Evolutionary conservation across 1,284 basidiomycete species (phyloP).

Genomic region (Cystobasidiaceae sp.): DNA sequence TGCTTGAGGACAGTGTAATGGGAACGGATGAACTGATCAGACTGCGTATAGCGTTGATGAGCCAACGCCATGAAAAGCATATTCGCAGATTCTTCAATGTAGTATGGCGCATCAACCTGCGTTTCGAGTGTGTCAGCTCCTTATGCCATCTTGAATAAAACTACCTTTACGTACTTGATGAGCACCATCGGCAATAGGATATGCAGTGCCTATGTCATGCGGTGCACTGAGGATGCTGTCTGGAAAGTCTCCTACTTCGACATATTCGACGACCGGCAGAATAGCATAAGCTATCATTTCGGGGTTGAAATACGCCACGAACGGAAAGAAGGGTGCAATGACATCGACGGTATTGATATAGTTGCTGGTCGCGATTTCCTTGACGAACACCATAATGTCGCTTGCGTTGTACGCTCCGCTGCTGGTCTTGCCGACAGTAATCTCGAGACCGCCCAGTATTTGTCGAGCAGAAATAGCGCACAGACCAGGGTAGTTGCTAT

Average conservation of each 20-base stretch:
- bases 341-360: conserved; percentile 36
- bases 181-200: not conserved
- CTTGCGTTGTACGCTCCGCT: conserved; percentile 12
- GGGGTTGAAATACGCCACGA: conserved; percentile 61
- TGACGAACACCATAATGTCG: conserved; percentile 32
- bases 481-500: conserved; percentile 41
- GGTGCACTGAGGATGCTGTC: conserved; percentile 1
- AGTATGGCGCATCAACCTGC: conserved; percentile 12
- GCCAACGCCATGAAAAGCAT: conserved; percentile 42
- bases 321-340: conserved; percentile 62
- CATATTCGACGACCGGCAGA: conserved; percentile 1
- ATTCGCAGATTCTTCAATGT: conserved; percentile 36
- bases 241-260: not conserved
- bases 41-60: conserved; percentile 2
- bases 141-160: not conserved
- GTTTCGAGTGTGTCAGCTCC: not conserved
- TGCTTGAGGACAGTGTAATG: conserved; percentile 35
- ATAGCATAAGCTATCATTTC: conserved; percentile 20
- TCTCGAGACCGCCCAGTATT: conserved; percentile 35
- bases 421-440: conserved; percentile 33
- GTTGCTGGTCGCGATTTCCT: conserved; percentile 36
- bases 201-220: conserved; percentile 14
- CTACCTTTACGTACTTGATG: not conserved
- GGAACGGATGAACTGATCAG: not conserved
- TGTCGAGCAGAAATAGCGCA: conserved; percentile 35